Conservation (phyloP, 2,329 filamentous ascomycete genomes). For the Claviceps capensis region DNA sequence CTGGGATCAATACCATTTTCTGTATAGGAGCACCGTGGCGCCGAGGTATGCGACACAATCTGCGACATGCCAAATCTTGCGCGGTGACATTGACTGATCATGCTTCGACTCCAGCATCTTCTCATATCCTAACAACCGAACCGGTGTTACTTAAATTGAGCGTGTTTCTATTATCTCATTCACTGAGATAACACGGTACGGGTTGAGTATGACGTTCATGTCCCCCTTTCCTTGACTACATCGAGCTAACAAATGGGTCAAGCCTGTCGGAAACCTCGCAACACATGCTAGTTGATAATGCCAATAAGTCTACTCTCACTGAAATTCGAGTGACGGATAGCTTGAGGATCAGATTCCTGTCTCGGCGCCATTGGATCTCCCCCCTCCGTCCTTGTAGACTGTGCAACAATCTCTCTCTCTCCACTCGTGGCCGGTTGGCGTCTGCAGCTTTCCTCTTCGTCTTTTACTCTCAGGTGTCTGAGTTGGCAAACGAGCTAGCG, state of each 20-base stretch:
- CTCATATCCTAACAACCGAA: conserved; percentile 5
- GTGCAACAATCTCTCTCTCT: background rate
- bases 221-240: conserved; percentile 10
- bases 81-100: conserved; percentile 2
- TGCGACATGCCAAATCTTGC: background rate
- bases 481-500: background rate
- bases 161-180: background rate
- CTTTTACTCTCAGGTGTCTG: too few species aligned
- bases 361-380: background rate
- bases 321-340: background rate
- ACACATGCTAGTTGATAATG: background rate
- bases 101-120: background rate
- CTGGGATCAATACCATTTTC: background rate
- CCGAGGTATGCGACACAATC: conserved; percentile 5
- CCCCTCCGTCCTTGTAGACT: background rate
- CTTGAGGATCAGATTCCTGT: background rate
- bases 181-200: conserved; percentile 3
- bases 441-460: background rate
- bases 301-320: background rate
- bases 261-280: conserved; percentile 8
- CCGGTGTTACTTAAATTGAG: conserved; percentile 7
- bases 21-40: conserved; percentile 8
- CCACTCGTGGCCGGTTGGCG: background rate
- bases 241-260: conserved; percentile 11
- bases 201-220: conserved; percentile 10